Conservation (phyloP, 306 rosid species). For the Neltuma alba region DNA sequence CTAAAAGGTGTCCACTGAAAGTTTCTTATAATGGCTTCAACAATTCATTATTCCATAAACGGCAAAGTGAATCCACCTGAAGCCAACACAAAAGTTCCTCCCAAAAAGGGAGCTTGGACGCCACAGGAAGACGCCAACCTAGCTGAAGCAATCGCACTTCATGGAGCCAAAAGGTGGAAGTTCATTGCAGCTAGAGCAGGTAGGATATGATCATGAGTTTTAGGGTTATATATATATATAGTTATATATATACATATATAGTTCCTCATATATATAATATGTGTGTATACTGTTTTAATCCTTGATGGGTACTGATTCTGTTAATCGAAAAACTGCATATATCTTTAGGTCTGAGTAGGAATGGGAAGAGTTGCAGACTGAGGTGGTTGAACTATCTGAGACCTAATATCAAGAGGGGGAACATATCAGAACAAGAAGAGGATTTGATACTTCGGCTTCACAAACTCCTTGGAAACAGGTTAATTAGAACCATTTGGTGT, state of each 20-base stretch:
- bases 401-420: slow-evolving; percentile 1
- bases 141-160: slow-evolving; percentile 53
- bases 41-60: too few relatives aligned
- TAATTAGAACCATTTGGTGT: not conserved
- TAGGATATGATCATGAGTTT: not conserved
- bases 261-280: too few relatives aligned
- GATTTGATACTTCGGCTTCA: slow-evolving; percentile 3
- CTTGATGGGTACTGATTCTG: not conserved
- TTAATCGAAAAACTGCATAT: not conserved
- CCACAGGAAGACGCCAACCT: slow-evolving; percentile 43
- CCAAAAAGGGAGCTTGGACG: slow-evolving; percentile 49
- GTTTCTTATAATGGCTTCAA: not conserved
- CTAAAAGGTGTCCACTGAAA: not conserved
- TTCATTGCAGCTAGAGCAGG: slow-evolving; percentile 62
- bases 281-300: too few relatives aligned
- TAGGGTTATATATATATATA: not conserved
- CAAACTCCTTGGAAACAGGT: slow-evolving; percentile 36
- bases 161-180: slow-evolving; percentile 61
- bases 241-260: not conserved
- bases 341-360: slow-evolving; percentile 50
- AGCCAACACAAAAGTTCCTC: not conserved
- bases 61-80: not conserved
- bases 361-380: slow-evolving; percentile 54
- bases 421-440: not conserved
- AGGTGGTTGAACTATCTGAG: slow-evolving; percentile 12